phyloP scores from a whole-genome alignment of 306 rosid species.

The Cucurbita moschata region DNA sequence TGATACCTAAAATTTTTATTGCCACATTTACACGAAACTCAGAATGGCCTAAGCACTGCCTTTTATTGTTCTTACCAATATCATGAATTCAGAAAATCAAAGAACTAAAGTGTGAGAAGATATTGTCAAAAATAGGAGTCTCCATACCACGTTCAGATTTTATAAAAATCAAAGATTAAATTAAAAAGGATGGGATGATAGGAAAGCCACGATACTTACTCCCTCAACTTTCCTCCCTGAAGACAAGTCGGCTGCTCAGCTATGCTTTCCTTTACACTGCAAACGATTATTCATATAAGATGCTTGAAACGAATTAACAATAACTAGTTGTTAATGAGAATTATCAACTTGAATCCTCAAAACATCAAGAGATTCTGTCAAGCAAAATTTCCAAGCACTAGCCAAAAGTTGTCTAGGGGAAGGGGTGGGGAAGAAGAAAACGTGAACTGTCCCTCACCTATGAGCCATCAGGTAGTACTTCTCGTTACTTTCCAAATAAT shows the following conservation, averaged over 20 bases:
- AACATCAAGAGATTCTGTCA: not conserved
- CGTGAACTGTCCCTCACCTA: constrained; percentile 32
- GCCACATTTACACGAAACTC: not conserved
- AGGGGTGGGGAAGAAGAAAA: not conserved
- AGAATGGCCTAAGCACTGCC: not conserved
- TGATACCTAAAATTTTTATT: constrained; percentile 53
- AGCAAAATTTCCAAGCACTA: constrained; percentile 8
- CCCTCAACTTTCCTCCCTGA: constrained; percentile 79
- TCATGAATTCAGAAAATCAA: not conserved
- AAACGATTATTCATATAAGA: constrained; percentile 9
- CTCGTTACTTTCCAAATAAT: constrained; percentile 97
- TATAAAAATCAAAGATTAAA: not conserved
- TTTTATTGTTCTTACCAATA: not conserved
- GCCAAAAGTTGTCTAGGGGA: not conserved
- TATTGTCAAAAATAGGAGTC: not conserved
- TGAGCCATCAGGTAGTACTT: constrained; percentile 99
- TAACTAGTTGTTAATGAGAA: not conserved
- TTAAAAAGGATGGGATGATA: not conserved
- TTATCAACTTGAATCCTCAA: not conserved
- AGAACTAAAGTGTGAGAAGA: not conserved
- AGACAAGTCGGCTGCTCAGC: constrained; percentile 77
- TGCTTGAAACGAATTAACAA: not conserved
- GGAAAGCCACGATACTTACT: constrained; percentile 41
- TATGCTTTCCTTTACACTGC: constrained; percentile 90
- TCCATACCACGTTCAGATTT: not conserved